Base-by-base conservation (phyloP, 1,284 basidiomycete genomes). In the Athelia sp. region DNA sequence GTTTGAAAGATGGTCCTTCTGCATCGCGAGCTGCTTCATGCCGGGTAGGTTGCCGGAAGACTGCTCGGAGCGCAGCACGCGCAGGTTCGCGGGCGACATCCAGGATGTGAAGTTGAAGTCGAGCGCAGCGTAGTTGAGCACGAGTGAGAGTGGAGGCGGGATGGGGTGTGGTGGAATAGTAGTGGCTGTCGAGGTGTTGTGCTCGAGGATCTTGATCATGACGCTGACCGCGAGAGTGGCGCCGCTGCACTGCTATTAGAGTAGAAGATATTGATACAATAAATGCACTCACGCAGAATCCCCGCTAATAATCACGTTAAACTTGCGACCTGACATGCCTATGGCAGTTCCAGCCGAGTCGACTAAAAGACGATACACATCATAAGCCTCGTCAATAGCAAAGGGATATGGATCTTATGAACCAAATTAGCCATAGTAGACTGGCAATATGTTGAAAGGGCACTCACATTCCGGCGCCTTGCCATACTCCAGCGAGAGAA, bases 51-150 rank as follows among this genome's bases (percentile, higher is more conserved):
- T 77, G 1, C 81, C 79, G n/a, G 86, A 82, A 0, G 90, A 92
- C 60, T 93, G 87, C 60, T 93, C 91, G 1, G 81, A 76, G 52
- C 88, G 81, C 11, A 98, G 74, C 11, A 96, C 87, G 3, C 82
- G 81, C 45, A 98, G 74, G 65, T 97, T 87, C 18, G 81, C 79
- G 1, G 88, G 86, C 0, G 93, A 85, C 94, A 98, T 98, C 96
- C 96, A 99, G 21, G 93, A 93, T 0, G 90, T 91, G 64, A 95
- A 98, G 65, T 97, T 96, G 73, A 99, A 98, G 65, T 98, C 96
- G 46, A 98, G 79, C 17, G 74, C 90, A 52, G 87, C 75, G 63
- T 91, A 91, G 58, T 76, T 87, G 48, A 97, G 80, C 21, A 97
- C 83, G 46, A 98, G 73, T 1, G 91, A 89, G 43, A 88, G 72